These are phyloP conservation scores for Phaeodactylum tricornutum DNA, from an alignment of 108 stramenopile species.

Conservation along the genomic window DNA sequence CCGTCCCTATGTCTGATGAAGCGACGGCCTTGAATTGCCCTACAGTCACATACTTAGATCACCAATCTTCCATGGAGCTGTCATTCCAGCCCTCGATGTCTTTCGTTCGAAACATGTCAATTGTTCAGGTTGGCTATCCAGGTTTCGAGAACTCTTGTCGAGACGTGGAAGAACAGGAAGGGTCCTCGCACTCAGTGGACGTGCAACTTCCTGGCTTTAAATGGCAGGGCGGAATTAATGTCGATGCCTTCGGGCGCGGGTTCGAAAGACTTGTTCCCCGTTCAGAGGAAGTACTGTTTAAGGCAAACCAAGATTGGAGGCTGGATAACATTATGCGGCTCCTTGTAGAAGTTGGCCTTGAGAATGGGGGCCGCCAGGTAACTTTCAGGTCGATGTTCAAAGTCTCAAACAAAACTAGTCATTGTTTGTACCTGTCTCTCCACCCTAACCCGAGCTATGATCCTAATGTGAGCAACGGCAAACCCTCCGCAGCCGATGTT, in stretches of 20 bases:
- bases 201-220: slow-evolving; percentile 85
- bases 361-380: slow-evolving; percentile 83
- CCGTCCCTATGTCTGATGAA: slow-evolving; percentile 55
- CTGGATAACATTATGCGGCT: slow-evolving; percentile 72
- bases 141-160: slow-evolving; percentile 38
- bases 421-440: slow-evolving; percentile 49
- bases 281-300: slow-evolving; percentile 32
- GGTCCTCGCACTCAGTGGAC: slow-evolving; percentile 56
- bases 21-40: slow-evolving; percentile 17
- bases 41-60: slow-evolving; percentile 68
- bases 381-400: slow-evolving; percentile 71
- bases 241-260: slow-evolving; percentile 76
- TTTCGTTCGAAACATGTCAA: slow-evolving; percentile 60
- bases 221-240: slow-evolving; percentile 72
- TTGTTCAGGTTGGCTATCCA: slow-evolving; percentile 82
- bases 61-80: slow-evolving; percentile 52
- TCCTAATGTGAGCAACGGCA: slow-evolving; percentile 6
- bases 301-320: slow-evolving; percentile 63
- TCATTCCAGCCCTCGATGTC: slow-evolving; percentile 82
- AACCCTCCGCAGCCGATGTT: neutral
- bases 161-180: slow-evolving; percentile 9
- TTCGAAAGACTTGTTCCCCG: slow-evolving; percentile 67
- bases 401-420: slow-evolving; percentile 78
- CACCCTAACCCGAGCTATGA: slow-evolving; percentile 63
- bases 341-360: slow-evolving; percentile 75